A percentile compares a stretch with the other conserved stretches of the same genome.
phyloP scores from a whole-genome alignment of 2,329 filamentous ascomycete genomes.

The Xylariaceae sp. region DNA sequence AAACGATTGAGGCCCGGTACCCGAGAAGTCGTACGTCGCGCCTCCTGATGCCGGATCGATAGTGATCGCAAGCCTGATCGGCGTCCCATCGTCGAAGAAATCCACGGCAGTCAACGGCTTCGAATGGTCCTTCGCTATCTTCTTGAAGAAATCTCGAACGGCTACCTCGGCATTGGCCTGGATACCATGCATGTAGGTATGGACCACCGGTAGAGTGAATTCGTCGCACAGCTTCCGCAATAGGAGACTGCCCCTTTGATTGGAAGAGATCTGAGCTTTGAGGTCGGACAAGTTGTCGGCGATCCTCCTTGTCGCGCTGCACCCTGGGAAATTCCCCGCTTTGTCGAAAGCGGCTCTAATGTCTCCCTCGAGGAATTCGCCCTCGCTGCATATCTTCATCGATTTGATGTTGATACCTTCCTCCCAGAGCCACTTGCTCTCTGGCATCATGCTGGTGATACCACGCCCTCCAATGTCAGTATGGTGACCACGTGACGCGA shows the following conservation, averaged over 20 bases:
- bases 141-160: slow-evolving; percentile 24
- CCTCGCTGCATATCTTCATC: slow-evolving; percentile 30
- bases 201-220: background rate
- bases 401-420: slow-evolving; percentile 34
- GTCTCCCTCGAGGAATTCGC: slow-evolving; percentile 28
- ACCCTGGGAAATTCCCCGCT: slow-evolving; percentile 29
- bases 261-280: slow-evolving; percentile 37
- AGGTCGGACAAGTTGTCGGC: slow-evolving; percentile 38
- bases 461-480: slow-evolving; percentile 5
- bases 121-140: slow-evolving; percentile 30
- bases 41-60: slow-evolving; percentile 67
- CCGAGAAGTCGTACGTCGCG: slow-evolving; percentile 51
- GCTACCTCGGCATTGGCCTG: slow-evolving; percentile 36
- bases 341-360: slow-evolving; percentile 22
- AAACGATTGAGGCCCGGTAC: slow-evolving; percentile 50
- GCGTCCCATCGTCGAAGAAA: slow-evolving; percentile 63
- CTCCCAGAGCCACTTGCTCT: slow-evolving; percentile 24
- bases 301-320: slow-evolving; percentile 28
- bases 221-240: background rate
- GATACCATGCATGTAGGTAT: slow-evolving; percentile 34
- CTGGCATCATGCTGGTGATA: background rate
- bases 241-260: slow-evolving; percentile 10
- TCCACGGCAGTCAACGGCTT: slow-evolving; percentile 60
- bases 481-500: slow-evolving; percentile 13
- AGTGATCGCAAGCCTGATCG: slow-evolving; percentile 20